Percentiles rank a stretch among this genome's conserved stretches.
Evolutionary conservation across 495 filamentous ascomycete species (phyloP).

Genomic region (Daldinia childiae): DNA sequence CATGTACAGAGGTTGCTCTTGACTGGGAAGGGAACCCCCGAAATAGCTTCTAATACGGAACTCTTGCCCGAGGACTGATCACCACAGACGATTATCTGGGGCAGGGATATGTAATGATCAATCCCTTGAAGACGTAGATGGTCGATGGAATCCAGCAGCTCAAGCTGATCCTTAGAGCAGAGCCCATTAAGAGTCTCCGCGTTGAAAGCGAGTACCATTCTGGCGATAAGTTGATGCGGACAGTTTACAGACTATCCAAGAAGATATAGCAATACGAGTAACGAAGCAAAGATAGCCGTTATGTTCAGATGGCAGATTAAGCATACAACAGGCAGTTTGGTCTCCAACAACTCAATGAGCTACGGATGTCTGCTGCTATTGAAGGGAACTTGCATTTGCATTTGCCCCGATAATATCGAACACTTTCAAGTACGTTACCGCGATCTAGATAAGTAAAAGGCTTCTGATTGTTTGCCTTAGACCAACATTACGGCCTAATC

Average conservation of each 20-base stretch:
- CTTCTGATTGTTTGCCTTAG: background rate
- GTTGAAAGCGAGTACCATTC: slow-evolving; percentile 30
- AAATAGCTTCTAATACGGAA: slow-evolving; percentile 71
- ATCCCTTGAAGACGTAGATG: slow-evolving; percentile 60
- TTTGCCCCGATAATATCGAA: no score
- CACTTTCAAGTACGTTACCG: no score
- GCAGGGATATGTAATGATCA: slow-evolving; percentile 60
- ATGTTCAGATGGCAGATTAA: background rate
- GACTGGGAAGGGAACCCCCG: slow-evolving; percentile 64
- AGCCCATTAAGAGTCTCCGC: slow-evolving; percentile 32
- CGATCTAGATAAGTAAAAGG: background rate
- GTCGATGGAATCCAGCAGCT: slow-evolving; percentile 64
- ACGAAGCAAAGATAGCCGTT: background rate
- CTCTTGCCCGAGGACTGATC: slow-evolving; percentile 69
- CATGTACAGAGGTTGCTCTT: slow-evolving; percentile 61
- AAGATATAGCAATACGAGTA: background rate
- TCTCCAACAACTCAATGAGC: background rate
- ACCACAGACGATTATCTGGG: slow-evolving; percentile 69
- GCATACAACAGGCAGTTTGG: background rate
- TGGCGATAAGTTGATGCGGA: background rate
- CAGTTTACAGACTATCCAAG: background rate
- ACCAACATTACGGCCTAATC: background rate
- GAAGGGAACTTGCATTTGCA: no score
- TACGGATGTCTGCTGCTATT: background rate
- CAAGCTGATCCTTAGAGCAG: slow-evolving; percentile 34